Evolutionary conservation across 805 yeast species (phyloP).

Genomic region (Kodamaea nitidulidarum): DNA sequence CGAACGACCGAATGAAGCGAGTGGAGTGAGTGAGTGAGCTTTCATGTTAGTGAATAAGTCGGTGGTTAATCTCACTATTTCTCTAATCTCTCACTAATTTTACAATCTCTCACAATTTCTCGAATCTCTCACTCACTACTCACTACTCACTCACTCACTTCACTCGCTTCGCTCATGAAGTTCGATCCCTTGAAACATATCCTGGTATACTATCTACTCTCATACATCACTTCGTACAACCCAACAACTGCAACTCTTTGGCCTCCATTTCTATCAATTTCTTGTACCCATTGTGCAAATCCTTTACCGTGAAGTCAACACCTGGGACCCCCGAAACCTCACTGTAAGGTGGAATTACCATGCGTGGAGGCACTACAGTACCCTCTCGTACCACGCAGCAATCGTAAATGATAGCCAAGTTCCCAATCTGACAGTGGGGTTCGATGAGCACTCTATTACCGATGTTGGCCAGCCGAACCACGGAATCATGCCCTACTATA

Average conservation of each 20-base stretch:
- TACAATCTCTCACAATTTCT: too few species aligned
- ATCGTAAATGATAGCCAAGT: slow-evolving; percentile 43
- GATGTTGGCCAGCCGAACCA: slow-evolving; percentile 34
- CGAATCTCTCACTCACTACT: too few species aligned
- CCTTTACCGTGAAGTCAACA: slow-evolving; percentile 20
- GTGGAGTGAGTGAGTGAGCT: too few species aligned
- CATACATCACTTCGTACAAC: too few species aligned
- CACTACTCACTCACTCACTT: too few species aligned
- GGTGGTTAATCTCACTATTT: too few species aligned
- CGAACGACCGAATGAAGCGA: too few species aligned
- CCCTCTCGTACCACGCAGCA: slow-evolving; percentile 46
- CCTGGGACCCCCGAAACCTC: slow-evolving; percentile 42
- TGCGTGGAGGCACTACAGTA: slow-evolving; percentile 38
- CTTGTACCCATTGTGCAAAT: slow-evolving; percentile 30
- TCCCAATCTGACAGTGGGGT: slow-evolving; percentile 31
- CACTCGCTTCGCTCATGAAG: too few species aligned
- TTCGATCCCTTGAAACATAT: too few species aligned
- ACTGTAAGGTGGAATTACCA: slow-evolving; percentile 51
- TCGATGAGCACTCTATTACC: slow-evolving; percentile 52
- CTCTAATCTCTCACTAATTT: too few species aligned
- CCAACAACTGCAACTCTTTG: slow-evolving; percentile 16
- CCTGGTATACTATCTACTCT: too few species aligned
- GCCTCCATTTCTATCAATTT: slow-evolving; percentile 37
- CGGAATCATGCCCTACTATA: slow-evolving; percentile 34
- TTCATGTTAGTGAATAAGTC: too few species aligned